Evolutionary conservation across 148 eudicot genomes (phyloP).

Genomic region (Cornus kousa): DNA sequence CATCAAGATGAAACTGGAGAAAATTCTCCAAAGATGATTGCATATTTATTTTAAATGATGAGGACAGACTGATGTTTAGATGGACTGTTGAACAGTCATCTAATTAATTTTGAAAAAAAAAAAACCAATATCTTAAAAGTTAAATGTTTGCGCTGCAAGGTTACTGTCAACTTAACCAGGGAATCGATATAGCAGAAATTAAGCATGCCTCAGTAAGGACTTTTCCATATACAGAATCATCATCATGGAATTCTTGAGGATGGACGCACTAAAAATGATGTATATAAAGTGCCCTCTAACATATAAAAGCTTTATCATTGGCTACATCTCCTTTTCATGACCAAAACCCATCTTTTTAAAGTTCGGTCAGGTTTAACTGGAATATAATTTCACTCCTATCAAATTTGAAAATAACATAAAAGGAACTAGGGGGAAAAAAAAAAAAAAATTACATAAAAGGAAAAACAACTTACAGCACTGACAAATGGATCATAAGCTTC

Average conservation of each 20-base stretch:
- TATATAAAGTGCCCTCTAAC: no score
- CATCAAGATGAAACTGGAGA: background rate
- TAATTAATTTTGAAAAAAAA: background rate
- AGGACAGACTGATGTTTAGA: background rate
- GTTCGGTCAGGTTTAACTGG: background rate
- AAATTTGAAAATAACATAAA: background rate
- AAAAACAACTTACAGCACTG: constrained; percentile 58
- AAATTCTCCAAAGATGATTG: background rate
- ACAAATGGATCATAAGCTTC: constrained; percentile 87
- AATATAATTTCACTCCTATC: background rate
- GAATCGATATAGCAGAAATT: background rate
- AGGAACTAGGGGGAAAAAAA: background rate
- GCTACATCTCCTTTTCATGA: no score
- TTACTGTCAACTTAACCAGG: background rate
- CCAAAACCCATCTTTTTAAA: background rate
- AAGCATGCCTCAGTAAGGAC: no score
- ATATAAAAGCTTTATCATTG: no score
- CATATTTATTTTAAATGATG: no score
- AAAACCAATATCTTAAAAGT: background rate
- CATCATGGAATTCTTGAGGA: no score
- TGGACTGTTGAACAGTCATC: no score
- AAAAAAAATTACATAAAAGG: background rate
- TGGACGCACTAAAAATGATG: no score
- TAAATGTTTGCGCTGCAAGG: background rate
- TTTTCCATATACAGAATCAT: no score